Evolutionary conservation across 768 basidiomycete species (phyloP).

Genomic region (Amanita polypyramis): DNA sequence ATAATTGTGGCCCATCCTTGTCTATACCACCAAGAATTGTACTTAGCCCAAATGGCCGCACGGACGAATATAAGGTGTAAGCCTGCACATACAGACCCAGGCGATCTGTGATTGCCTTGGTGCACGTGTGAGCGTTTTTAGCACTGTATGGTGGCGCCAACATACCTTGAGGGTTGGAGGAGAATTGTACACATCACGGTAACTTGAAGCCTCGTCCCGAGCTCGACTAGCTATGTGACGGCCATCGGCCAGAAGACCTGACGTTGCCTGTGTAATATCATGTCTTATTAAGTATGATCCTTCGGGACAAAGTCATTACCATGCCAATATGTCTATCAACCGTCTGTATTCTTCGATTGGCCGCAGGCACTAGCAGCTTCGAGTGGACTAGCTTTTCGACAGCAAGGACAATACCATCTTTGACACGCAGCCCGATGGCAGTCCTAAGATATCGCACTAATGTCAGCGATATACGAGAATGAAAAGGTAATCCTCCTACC

Average conservation of each 20-base stretch:
- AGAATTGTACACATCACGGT: conserved; percentile 62
- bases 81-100: conserved; percentile 85
- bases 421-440: conserved; percentile 90
- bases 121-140: neutral
- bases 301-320: conserved; percentile 27
- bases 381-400: conserved; percentile 98
- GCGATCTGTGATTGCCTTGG: conserved; percentile 48
- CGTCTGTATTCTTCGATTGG: conserved; percentile 88
- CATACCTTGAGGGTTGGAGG: conserved; percentile 72
- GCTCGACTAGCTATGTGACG: conserved; percentile 80
- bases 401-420: conserved; percentile 89
- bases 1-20: conserved; percentile 77
- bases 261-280: conserved; percentile 57
- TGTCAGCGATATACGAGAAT: conserved; percentile 5
- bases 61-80: conserved; percentile 96
- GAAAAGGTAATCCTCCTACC: conserved; percentile 35
- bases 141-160: neutral
- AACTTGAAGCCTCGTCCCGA: conserved; percentile 69
- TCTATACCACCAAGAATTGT: conserved; percentile 87
- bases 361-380: conserved; percentile 87
- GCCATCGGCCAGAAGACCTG: conserved; percentile 90
- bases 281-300: neutral
- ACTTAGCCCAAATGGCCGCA: conserved; percentile 93
- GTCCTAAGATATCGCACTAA: conserved; percentile 43
- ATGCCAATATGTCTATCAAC: conserved; percentile 91